Base-by-base conservation (phyloP, 352 stramenopile genomes). In the Phytopythium vexans region DNA sequence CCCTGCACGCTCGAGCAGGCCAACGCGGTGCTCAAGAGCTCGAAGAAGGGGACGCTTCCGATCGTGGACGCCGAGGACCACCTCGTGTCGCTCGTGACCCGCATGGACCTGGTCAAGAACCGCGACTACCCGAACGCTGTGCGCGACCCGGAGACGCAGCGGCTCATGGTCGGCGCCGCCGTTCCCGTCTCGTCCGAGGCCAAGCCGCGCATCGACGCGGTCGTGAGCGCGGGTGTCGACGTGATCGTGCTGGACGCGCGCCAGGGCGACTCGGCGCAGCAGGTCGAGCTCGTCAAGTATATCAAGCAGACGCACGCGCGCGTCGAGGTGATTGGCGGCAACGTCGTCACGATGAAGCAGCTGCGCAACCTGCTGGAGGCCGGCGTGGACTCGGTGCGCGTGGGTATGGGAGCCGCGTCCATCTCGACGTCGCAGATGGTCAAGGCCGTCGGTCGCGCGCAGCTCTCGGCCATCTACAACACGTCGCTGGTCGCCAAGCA, bases 341-440 rank as follows among this genome's bases (percentile, higher is more conserved):
- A 99, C 70, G 94, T 99, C 31, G 97, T 99, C 12, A 99, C 97
- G 27, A 90, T 88, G 44, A 81, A 78, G 35, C 97, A 99, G 82
- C 87, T 97, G 14, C 81, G 91, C 54, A 89, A 98, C 67, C 73
- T 99, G 52, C 98, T 99, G 49, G 75, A 98, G 55, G 97, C 96
- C 10, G 97, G 97, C 38, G 97, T 97, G n/a, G 97, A 99, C 70
- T 96, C 94, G 42, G 84, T 99, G 44, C 89, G 97, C 27, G 96
- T 99, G 6, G 97, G 97, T 53, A 99, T 99, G 97, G 97, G 97
- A 57, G 96, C 98, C 10, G 97, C 96, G 38, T 99, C 93, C 11
- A 98, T 99, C 56, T 99, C 97, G 62, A 99, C 97, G 14, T 99
- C 97, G 38, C 97, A 99, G 77, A 97, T 99, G 78, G 86, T 99